Evolutionary conservation across 2,329 filamentous ascomycete genomes (phyloP), one percentile per base, ranked within the genome.

Genomic region (Xylaria sp.): DNA sequence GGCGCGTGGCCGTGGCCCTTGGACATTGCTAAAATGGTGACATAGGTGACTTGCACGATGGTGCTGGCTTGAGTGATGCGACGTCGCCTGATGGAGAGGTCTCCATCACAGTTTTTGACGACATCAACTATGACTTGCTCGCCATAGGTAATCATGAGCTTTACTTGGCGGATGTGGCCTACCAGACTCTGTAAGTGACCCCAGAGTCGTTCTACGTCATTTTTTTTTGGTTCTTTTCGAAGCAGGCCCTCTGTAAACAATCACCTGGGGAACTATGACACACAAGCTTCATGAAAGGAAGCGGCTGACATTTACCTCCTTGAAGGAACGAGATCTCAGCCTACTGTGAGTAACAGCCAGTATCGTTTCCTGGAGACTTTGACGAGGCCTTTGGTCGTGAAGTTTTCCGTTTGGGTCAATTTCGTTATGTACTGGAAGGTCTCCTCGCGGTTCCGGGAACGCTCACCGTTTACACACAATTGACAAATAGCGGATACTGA

Each of bases 1-100:
- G 18, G 15, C 12, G 15, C 15, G 13, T 44, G 13, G 15, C 4
- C 9, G 20, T 18, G n/a, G 25, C 18, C 5, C 8, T 18, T 18
- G 1, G 1, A 34, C 9, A 32, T 37, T n/a, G 41, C 55, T 71
- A 28, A 71, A 23, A 4, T 6, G 10, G 28, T 25, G 0, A 34
- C 4, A 7, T 60, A 76, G 84, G 81, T 23, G 89, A 91, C 76
- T 80, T 91, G n/a, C 89, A 91, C 74, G 89, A 91, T 70, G 89
- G 90, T 2, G 87, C 87, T 34, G 89, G 89, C 1, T 79, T 91
- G 56, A 88, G 86, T 52, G 89, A 91, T 76, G 86, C 85, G 6
- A 90, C 89, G 0, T 80, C 77, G 0, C 84, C 85, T 1, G 89
- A 90, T 70, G 89, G 88, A 52, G 79, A 82, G 50, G 72, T 88